A percentile compares a stretch with the other conserved stretches of the same genome.
Conservation (phyloP, 257 asterid species). For the Vinca minor region DNA sequence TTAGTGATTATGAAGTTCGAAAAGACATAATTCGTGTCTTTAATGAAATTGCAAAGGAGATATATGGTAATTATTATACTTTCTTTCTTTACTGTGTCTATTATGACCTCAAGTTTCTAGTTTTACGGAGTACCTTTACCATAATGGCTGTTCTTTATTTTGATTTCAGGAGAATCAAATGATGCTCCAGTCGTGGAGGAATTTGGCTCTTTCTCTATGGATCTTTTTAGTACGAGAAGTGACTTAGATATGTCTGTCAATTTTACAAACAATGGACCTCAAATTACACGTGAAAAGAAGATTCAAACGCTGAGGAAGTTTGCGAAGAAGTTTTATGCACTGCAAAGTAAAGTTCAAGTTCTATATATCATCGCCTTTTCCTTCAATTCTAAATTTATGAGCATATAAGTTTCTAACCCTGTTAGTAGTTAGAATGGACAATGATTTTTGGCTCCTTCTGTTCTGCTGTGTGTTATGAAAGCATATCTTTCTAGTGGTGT, state of each 20-base stretch:
- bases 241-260: conserved; percentile 86
- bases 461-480: neutral
- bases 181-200: conserved; percentile 65
- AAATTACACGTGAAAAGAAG: conserved; percentile 63
- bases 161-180: conserved; percentile 42
- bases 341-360: conserved; percentile 45
- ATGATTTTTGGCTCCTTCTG: neutral
- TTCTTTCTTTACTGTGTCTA: conserved; percentile 6
- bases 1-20: conserved; percentile 54
- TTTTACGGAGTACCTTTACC: neutral
- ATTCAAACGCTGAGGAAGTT: conserved; percentile 67
- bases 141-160: conserved; percentile 7
- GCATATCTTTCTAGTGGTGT: no score
- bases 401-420: neutral
- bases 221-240: conserved; percentile 62
- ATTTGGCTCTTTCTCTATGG: conserved; percentile 91
- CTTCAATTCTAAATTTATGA: neutral
- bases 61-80: conserved; percentile 48
- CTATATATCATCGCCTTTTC: neutral
- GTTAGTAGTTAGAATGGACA: neutral
- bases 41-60: conserved; percentile 70
- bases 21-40: conserved; percentile 59
- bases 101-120: neutral
- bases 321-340: conserved; percentile 57
- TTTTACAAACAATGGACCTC: conserved; percentile 32